phyloP scores from a whole-genome alignment of 192 early-diverging fungal species.

The Backusella tuberculispora region DNA sequence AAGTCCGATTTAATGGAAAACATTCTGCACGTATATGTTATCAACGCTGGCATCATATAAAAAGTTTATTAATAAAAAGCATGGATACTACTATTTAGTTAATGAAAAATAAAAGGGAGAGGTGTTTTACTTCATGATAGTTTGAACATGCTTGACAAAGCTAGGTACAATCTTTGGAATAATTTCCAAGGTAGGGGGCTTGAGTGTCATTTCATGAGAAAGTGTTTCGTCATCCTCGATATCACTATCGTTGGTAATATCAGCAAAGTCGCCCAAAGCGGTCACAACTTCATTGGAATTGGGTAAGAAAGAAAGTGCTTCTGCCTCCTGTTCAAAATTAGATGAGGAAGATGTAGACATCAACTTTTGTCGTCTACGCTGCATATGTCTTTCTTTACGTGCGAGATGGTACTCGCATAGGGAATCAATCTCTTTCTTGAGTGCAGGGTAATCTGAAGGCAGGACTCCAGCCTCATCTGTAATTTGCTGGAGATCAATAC shows the following conservation, averaged over 20 bases:
- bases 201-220: constrained; percentile 18
- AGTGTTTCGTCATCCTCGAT: neutral
- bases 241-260: constrained; percentile 31
- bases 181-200: constrained; percentile 23
- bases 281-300: constrained; percentile 12
- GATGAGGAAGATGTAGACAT: constrained; percentile 28
- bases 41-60: constrained; percentile 33
- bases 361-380: constrained; percentile 41
- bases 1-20: constrained; percentile 26
- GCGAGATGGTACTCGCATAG: constrained; percentile 33
- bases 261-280: constrained; percentile 49
- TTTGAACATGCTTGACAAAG: constrained; percentile 26
- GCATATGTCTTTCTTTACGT: constrained; percentile 42
- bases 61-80: constrained; percentile 23
- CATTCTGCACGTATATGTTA: constrained; percentile 34
- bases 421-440: constrained; percentile 40
- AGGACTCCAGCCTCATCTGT: constrained; percentile 27
- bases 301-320: neutral
- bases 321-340: neutral
- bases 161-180: constrained; percentile 34
- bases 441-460: constrained; percentile 28
- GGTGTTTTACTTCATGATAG: neutral
- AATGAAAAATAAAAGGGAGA: neutral
- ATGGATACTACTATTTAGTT: neutral
- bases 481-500: constrained; percentile 35